Percentiles rank a stretch among this genome's conserved stretches.
Conservation (phyloP, 345 rosid species). For the Gossypium mustelinum region DNA sequence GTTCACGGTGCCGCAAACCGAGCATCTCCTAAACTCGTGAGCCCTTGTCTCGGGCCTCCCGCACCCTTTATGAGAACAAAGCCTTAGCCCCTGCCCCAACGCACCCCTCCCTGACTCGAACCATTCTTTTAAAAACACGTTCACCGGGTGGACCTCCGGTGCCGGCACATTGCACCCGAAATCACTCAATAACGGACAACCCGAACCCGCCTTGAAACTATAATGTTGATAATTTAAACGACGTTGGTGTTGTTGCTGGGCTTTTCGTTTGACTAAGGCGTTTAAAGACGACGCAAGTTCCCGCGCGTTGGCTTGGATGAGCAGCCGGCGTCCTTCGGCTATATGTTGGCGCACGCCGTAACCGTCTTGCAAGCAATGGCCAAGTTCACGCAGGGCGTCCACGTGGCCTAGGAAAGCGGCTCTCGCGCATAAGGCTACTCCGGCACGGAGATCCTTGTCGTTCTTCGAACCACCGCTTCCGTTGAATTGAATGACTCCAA, state of each 20-base stretch:
- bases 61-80: constrained; percentile 54
- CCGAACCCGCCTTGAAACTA: background rate
- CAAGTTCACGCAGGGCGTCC: constrained; percentile 62
- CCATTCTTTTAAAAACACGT: constrained; percentile 55
- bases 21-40: constrained; percentile 81
- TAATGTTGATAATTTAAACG: background rate
- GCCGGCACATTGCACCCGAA: constrained; percentile 37
- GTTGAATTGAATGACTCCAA: constrained; percentile 64
- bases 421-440: constrained; percentile 53
- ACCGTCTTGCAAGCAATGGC: constrained; percentile 72
- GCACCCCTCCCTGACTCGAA: constrained; percentile 30
- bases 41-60: constrained; percentile 85
- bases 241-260: background rate
- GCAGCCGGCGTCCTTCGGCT: constrained; percentile 47
- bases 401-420: constrained; percentile 56
- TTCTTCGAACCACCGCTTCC: constrained; percentile 59
- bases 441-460: constrained; percentile 56
- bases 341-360: constrained; percentile 50
- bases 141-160: constrained; percentile 50
- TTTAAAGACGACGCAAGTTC: constrained; percentile 43
- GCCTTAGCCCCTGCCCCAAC: constrained; percentile 27
- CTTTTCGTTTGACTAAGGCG: constrained; percentile 14
- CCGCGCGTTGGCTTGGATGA: constrained; percentile 57
- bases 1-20: constrained; percentile 75
- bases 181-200: constrained; percentile 34